phyloP scores from a whole-genome alignment of 1,284 basidiomycete species.

The Apiotrichum siamense region DNA sequence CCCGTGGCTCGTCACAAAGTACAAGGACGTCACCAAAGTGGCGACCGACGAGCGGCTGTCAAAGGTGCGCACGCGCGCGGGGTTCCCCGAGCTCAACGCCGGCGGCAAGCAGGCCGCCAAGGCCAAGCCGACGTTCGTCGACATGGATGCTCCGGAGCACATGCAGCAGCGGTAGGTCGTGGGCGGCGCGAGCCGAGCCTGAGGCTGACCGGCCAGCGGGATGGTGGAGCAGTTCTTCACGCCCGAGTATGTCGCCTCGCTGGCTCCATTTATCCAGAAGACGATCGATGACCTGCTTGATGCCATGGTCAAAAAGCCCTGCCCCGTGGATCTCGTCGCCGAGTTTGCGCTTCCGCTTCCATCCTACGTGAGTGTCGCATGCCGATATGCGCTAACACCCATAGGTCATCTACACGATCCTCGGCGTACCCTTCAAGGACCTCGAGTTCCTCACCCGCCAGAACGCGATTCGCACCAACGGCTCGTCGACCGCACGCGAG shows the following conservation, averaged over 20 bases:
- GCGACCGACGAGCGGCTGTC: slow-evolving; percentile 10
- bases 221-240: slow-evolving; percentile 11
- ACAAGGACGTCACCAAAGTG: slow-evolving; percentile 7
- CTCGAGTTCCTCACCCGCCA: slow-evolving; percentile 11
- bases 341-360: slow-evolving; percentile 11
- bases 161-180: slow-evolving; percentile 6
- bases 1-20: slow-evolving; percentile 13
- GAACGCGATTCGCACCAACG: slow-evolving; percentile 10
- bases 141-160: slow-evolving; percentile 14
- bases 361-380: not conserved
- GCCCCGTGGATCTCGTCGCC: slow-evolving; percentile 3
- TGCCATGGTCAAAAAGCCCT: slow-evolving; percentile 1
- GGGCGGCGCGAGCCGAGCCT: not conserved
- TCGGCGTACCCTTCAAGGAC: slow-evolving; percentile 10
- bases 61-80: slow-evolving; percentile 11
- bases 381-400: not conserved
- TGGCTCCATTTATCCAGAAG: slow-evolving; percentile 7
- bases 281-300: slow-evolving; percentile 5
- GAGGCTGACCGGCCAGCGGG: not conserved
- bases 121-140: slow-evolving; percentile 12
- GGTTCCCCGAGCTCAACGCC: slow-evolving; percentile 16
- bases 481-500: slow-evolving; percentile 3
- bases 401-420: slow-evolving; percentile 11
- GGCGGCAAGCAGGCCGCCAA: slow-evolving; percentile 11
- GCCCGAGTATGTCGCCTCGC: not conserved